A percentile compares a stretch with the other conserved stretches of the same genome.
These are phyloP conservation scores for Rhazya stricta DNA, from an alignment of 257 asterid genomes.

Conservation along the genomic window DNA sequence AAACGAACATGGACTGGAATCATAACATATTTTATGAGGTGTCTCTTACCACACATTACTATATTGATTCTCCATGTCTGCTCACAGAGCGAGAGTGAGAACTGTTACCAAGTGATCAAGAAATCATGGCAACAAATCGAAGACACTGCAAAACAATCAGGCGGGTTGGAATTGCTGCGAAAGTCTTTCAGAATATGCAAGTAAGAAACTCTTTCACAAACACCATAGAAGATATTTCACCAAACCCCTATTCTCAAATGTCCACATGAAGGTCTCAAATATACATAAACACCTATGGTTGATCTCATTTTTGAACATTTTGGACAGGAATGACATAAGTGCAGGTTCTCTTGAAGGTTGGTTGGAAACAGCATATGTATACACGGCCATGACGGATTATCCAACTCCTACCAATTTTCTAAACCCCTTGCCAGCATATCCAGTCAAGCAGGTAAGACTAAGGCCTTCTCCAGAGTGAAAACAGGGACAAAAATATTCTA, in stretches of 20 bases:
- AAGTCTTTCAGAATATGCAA: slow-evolving; percentile 76
- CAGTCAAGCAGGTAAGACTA: slow-evolving; percentile 62
- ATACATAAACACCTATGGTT: too few relatives aligned
- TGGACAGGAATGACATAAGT: slow-evolving; percentile 46
- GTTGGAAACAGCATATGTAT: slow-evolving; percentile 54
- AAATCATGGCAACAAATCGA: slow-evolving; percentile 75
- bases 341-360: slow-evolving; percentile 41
- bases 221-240: neutral
- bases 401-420: slow-evolving; percentile 82
- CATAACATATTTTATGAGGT: neutral
- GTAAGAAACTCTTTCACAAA: slow-evolving; percentile 31
- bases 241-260: neutral
- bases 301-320: neutral
- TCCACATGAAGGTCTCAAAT: too few relatives aligned
- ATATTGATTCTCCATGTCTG: neutral
- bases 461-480: neutral
- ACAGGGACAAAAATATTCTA: neutral
- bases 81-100: slow-evolving; percentile 69
- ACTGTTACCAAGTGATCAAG: slow-evolving; percentile 70
- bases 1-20: neutral
- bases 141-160: slow-evolving; percentile 47
- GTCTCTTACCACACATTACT: neutral
- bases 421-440: slow-evolving; percentile 82
- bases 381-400: slow-evolving; percentile 94
- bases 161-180: slow-evolving; percentile 58